Percentiles rank a stretch among this genome's conserved stretches.
phyloP scores from a whole-genome alignment of 345 rosid genomes.

The Aquilaria malaccensis region DNA sequence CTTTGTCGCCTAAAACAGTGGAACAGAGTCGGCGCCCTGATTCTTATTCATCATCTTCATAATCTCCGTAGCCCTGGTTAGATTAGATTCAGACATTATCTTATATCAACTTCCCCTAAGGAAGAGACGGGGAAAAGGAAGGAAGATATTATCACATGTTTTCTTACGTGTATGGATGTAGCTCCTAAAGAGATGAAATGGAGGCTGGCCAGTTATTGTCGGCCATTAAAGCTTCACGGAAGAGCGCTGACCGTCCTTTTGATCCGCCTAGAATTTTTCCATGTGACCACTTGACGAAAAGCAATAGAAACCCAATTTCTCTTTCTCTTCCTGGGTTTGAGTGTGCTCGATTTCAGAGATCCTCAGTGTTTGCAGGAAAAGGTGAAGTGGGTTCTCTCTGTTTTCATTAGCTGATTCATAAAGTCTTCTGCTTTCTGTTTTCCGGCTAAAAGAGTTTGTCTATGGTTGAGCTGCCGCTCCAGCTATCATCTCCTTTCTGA shows the following conservation, averaged over 20 bases:
- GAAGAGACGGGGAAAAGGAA: too few relatives aligned
- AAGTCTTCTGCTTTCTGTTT: not conserved
- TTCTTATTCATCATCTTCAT: too few relatives aligned
- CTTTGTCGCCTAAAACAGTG: not conserved
- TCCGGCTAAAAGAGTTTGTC: slow-evolving; percentile 18
- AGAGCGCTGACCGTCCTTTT: slow-evolving; percentile 16
- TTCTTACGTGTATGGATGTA: not conserved
- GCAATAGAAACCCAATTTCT: not conserved
- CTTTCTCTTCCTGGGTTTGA: not conserved
- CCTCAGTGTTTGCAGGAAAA: slow-evolving; percentile 20
- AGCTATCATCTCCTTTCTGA: slow-evolving; percentile 20
- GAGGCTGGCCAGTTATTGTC: slow-evolving; percentile 28
- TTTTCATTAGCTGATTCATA: not conserved
- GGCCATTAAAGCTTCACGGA: slow-evolving; percentile 35
- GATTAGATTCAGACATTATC: too few relatives aligned
- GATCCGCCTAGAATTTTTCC: not conserved
- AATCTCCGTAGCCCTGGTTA: too few relatives aligned
- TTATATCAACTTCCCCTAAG: not conserved
- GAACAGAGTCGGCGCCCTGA: not conserved
- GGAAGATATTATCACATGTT: too few relatives aligned
- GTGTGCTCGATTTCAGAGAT: slow-evolving; percentile 11
- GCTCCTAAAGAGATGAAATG: slow-evolving; percentile 8
- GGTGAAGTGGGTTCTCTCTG: slow-evolving; percentile 19
- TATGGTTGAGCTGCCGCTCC: slow-evolving; percentile 27
- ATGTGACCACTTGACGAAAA: not conserved